Conservation (phyloP, 257 asterid species). For the Nicotiana otophora region DNA sequence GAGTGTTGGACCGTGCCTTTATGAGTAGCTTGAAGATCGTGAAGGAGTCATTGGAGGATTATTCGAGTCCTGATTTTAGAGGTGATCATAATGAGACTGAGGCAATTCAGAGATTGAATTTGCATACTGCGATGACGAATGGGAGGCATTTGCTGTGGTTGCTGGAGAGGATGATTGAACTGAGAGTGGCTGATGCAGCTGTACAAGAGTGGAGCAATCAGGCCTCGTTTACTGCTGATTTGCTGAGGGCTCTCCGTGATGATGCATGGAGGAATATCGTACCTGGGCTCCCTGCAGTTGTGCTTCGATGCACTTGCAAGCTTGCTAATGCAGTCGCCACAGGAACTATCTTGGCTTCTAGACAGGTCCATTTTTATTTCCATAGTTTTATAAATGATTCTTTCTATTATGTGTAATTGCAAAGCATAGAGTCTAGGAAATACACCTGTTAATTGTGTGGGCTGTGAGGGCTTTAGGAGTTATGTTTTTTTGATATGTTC, state of each 20-base stretch:
- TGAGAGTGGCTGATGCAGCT: slow-evolving; percentile 82
- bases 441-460: background rate
- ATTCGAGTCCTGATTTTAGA: slow-evolving; percentile 83
- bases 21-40: slow-evolving; percentile 60
- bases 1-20: slow-evolving; percentile 71
- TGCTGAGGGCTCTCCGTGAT: slow-evolving; percentile 69
- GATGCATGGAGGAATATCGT: slow-evolving; percentile 72
- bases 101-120: slow-evolving; percentile 83
- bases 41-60: slow-evolving; percentile 82
- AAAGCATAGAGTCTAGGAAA: background rate
- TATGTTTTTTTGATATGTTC: background rate
- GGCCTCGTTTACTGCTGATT: slow-evolving; percentile 59
- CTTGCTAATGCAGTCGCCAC: slow-evolving; percentile 73
- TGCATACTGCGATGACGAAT: slow-evolving; percentile 78
- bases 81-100: slow-evolving; percentile 82
- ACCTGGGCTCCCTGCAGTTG: slow-evolving; percentile 71
- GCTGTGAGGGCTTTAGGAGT: background rate
- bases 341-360: slow-evolving; percentile 61
- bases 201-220: slow-evolving; percentile 83
- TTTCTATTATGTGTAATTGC: background rate
- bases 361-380: slow-evolving; percentile 51
- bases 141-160: slow-evolving; percentile 84
- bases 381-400: background rate
- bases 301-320: slow-evolving; percentile 80
- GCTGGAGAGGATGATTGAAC: slow-evolving; percentile 96